These are phyloP conservation scores for Jatropha podagrica DNA, from an alignment of 441 rosid genomes.

Conservation along the genomic window DNA sequence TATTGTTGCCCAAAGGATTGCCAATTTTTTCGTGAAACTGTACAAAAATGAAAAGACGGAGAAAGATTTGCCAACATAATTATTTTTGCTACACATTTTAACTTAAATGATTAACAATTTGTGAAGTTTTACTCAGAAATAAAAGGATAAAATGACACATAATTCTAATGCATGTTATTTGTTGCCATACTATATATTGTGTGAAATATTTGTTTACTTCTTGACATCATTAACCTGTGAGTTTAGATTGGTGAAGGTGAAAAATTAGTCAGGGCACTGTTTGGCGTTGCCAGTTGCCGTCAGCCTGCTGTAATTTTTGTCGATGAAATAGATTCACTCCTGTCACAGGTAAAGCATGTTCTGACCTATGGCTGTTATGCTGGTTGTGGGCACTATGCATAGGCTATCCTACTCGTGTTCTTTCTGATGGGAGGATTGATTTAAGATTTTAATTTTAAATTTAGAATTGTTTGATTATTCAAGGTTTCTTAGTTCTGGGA, in stretches of 20 bases:
- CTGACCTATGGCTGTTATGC: not conserved
- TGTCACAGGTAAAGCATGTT: slow-evolving; percentile 69
- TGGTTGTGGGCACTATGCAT: slow-evolving; percentile 6
- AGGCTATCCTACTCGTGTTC: not conserved
- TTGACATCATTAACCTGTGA: not conserved
- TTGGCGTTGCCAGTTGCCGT: slow-evolving; percentile 96
- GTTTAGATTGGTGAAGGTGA: slow-evolving; percentile 96
- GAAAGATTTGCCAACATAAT: not conserved
- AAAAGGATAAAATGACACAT: not conserved
- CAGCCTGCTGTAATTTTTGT: slow-evolving; percentile 99
- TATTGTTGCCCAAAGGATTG: not conserved
- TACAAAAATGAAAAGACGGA: not conserved
- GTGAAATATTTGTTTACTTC: not conserved
- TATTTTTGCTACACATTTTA: not conserved
- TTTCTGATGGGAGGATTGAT: not conserved
- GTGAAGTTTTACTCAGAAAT: not conserved
- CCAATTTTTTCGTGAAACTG: not conserved
- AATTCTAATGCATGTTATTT: not conserved
- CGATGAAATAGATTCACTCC: slow-evolving; percentile 93
- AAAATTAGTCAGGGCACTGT: slow-evolving; percentile 96
- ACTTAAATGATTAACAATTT: not conserved
- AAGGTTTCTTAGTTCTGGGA: not conserved
- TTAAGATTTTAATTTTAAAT: not conserved
- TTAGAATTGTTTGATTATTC: not conserved
- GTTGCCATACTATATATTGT: too few relatives aligned